Evolutionary conservation across 805 yeast species (phyloP), one percentile per base, ranked within the genome.

Genomic region (Lipomyces chichibuensis): DNA sequence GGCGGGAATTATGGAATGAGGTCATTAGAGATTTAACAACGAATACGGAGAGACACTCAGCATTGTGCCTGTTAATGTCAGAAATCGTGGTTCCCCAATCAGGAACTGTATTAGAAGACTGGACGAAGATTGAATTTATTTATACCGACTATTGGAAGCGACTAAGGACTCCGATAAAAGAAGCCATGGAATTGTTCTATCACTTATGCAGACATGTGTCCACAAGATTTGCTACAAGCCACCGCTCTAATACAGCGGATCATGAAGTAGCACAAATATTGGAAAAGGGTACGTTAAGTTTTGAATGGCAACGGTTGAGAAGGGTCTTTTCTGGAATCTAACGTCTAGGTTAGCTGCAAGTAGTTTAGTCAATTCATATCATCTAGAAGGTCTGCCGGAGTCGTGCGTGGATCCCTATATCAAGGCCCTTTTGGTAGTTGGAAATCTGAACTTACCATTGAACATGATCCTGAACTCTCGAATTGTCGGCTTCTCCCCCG

Each of bases 371-470:
- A 59, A 20, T 13, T 23, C 27, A 20, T 59, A 25, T n/a, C 23
- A 49, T 20, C 62, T 59, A 13, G 57, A 32, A 14, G 69, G 69
- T 14, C 56, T 62, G 2, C 65, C 69, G 13, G 69, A 65, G 46
- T 14, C 60, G 20, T 27, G 60, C 17, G 37, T 65, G 27, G 63
- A 62, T 27, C 59, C 65, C 11, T 57, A 56, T 37, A 37, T 65
- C 13, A 14, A 23, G 17, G 65, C 59, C 1, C n/a, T 59, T 0
- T 14, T 35, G 20, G 20, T 35, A 9, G 39, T 57, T 3, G 60
- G 54, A 14, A 53, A 62, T 27, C 29, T 51, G n/a, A 39, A 46
- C 27, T 14, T 14, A 11, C 60, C 69, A 3, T n/a, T 65, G 13
- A 17, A 29, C 27, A n/a, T 65, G 39, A 20, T 65, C 1, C 13